phyloP scores from a whole-genome alignment of 495 filamentous ascomycete species.

The Trichoderma orchidacearum region DNA sequence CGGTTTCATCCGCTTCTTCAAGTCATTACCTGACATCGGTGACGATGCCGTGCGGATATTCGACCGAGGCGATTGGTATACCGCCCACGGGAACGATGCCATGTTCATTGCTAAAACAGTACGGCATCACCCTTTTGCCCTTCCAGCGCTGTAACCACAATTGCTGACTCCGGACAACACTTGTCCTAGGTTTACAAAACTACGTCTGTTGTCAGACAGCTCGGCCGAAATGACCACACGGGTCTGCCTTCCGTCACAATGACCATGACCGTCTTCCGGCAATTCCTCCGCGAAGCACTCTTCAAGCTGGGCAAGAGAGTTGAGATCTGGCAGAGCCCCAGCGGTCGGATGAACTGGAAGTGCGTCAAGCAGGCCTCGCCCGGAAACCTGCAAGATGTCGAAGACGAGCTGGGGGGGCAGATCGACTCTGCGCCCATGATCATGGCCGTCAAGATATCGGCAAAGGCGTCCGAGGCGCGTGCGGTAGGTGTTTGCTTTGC shows the following conservation, averaged over 20 bases:
- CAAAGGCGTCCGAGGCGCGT: slow-evolving; percentile 71
- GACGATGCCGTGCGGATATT: slow-evolving; percentile 78
- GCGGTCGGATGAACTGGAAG: slow-evolving; percentile 79
- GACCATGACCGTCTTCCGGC: slow-evolving; percentile 84
- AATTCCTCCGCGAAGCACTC: slow-evolving; percentile 87
- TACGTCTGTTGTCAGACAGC: slow-evolving; percentile 81
- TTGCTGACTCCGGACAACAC: not conserved
- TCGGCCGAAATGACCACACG: slow-evolving; percentile 68
- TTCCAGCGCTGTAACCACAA: not conserved
- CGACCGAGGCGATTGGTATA: slow-evolving; percentile 90
- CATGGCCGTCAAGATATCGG: slow-evolving; percentile 80
- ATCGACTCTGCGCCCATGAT: slow-evolving; percentile 88
- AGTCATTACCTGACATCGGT: slow-evolving; percentile 52
- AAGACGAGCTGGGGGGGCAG: slow-evolving; percentile 84
- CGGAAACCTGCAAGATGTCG: slow-evolving; percentile 91
- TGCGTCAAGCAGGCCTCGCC: slow-evolving; percentile 82
- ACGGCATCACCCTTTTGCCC: slow-evolving; percentile 7
- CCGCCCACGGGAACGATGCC: slow-evolving; percentile 84
- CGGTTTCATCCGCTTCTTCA: slow-evolving; percentile 92
- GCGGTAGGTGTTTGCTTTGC: slow-evolving; percentile 95
- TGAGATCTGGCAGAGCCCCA: slow-evolving; percentile 72
- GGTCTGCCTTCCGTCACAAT: slow-evolving; percentile 87
- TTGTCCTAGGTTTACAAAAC: slow-evolving; percentile 77
- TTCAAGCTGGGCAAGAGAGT: slow-evolving; percentile 81
- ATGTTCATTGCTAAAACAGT: slow-evolving; percentile 83